These are phyloP conservation scores for Stemphylium vesicarium DNA, from an alignment of 2,329 filamentous ascomycete species.

Conservation along the genomic window DNA sequence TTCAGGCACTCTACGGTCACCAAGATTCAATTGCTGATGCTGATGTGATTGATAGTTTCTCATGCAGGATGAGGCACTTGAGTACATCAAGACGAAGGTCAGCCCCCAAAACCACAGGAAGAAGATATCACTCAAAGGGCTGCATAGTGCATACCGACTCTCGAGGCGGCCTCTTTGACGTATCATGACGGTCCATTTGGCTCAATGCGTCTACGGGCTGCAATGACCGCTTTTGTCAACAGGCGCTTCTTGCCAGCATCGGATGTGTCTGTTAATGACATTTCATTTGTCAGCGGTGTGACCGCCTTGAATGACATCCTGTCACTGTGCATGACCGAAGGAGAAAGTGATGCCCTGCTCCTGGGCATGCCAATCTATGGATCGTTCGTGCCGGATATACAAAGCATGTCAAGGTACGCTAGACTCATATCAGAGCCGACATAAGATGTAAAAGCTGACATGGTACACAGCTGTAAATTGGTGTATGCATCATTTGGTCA, in stretches of 20 bases:
- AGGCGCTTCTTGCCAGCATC: slow-evolving; percentile 7
- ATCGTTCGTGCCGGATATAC: slow-evolving; percentile 8
- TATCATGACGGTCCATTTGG: slow-evolving; percentile 13
- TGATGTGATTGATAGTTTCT: slow-evolving; percentile 1
- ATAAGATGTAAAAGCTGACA: not conserved
- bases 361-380: slow-evolving; percentile 14
- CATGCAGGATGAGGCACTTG: slow-evolving; percentile 4
- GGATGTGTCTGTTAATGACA: not conserved
- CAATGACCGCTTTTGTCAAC: slow-evolving; percentile 8
- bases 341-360: slow-evolving; percentile 8
- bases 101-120: not conserved
- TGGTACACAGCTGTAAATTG: slow-evolving; percentile 3
- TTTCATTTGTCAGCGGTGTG: slow-evolving; percentile 8
- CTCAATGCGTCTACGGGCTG: slow-evolving; percentile 4
- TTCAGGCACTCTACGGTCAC: not conserved
- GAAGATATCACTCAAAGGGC: not conserved
- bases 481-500: slow-evolving; percentile 4
- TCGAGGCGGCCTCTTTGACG: slow-evolving; percentile 4
- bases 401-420: slow-evolving; percentile 12
- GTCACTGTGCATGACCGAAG: slow-evolving; percentile 9
- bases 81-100: slow-evolving; percentile 8
- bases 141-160: not conserved
- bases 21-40: not conserved
- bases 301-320: slow-evolving; percentile 12
- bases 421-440: not conserved